Conservation (phyloP, 1,139 yeast species). For the Pneumocystis canis region DNA sequence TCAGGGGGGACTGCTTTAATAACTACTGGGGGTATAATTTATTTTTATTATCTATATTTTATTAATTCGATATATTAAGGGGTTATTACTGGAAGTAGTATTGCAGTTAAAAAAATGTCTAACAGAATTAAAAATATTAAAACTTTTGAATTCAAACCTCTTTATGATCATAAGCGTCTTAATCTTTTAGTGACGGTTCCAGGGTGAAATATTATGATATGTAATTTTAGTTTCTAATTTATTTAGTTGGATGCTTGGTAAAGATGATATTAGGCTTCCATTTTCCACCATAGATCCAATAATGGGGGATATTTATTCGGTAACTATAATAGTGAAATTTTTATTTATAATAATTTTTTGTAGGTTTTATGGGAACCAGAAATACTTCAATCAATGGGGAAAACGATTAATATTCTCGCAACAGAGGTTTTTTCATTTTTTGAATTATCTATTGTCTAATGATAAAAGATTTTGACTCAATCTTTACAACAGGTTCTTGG, state of each 20-base stretch:
- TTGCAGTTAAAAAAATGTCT: constrained; percentile 75
- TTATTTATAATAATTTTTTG: background rate
- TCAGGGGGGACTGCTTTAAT: constrained; percentile 94
- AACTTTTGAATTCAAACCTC: constrained; percentile 84
- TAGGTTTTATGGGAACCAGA: constrained; percentile 89
- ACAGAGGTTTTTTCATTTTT: constrained; percentile 40
- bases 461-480: constrained; percentile 44
- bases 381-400: constrained; percentile 90
- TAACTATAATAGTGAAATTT: background rate
- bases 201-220: constrained; percentile 30
- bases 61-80: background rate
- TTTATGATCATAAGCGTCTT: constrained; percentile 80
- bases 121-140: constrained; percentile 81
- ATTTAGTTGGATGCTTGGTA: constrained; percentile 74
- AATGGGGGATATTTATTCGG: constrained; percentile 86
- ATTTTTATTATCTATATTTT: background rate
- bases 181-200: constrained; percentile 81
- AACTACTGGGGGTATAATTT: constrained; percentile 55
- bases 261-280: constrained; percentile 92
- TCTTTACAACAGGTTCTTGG: constrained; percentile 92
- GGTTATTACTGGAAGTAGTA: constrained; percentile 76
- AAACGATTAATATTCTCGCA: constrained; percentile 82
- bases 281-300: constrained; percentile 94
- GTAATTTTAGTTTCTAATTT: background rate
- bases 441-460: background rate